Evolutionary conservation across 768 basidiomycete species (phyloP), one percentile per base, ranked within the genome.

Genomic region (Termitomyces sp.): DNA sequence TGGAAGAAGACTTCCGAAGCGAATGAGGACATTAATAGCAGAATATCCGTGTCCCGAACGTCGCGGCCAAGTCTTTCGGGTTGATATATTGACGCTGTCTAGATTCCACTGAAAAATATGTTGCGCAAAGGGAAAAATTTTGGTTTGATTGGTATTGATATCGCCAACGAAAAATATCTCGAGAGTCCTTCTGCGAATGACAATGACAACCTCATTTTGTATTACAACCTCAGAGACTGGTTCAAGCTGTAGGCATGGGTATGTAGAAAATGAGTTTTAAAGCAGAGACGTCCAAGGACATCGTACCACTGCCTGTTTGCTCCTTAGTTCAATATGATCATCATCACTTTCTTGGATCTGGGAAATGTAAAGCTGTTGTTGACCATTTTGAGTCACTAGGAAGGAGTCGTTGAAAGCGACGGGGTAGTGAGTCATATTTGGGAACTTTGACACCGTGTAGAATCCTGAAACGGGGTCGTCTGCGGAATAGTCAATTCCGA

Each of bases 1-100:
- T 2, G 84, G 84, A 56, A 77, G 81, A 51, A 70, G 72, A 63
- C 78, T 82, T 12, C 76, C 78, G 61, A 81, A 88, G 15, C 87
- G 83, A 19, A 87, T 64, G 42, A 83, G 71, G 17, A 87, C 66
- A 58, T 76, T 77, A 53, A 88, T 71, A 0, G 72, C 68, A 1
- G 68, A 65, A 45, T 63, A 65, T 17, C 24, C 44, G 35, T 4
- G 24, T 12, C 50, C 57, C 14, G 54, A 45, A 38, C 32, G 35
- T 51, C 17, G 54, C 46, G 48, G 57, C 58, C 15, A 64, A 47
- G 62, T 60, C 14, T 63, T 66, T 56, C 76, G 73, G 2, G 68
- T 60, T 43, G 65, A 65, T 37, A 83, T 67, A 28, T 71, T 66
- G 58, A 80, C 71, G 30, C 70, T 77, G 65, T 85, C 84, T 41